Conservation (phyloP, 1,284 basidiomycete genomes). For the Cutaneotrichosporon sp. region DNA sequence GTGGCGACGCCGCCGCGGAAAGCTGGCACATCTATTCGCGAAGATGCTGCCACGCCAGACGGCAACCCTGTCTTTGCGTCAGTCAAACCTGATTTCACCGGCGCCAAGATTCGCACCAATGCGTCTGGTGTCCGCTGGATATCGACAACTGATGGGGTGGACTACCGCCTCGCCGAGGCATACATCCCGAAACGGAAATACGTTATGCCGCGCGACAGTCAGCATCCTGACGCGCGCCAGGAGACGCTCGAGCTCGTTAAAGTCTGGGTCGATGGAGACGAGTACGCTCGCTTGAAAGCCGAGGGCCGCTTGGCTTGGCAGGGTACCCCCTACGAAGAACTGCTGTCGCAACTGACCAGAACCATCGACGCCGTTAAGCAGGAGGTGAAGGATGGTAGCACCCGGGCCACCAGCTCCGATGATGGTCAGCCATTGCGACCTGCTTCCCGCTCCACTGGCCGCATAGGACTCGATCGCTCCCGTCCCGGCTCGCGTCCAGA, state of each 20-base stretch:
- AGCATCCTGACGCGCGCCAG: constrained; percentile 17
- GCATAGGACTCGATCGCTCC: constrained; percentile 1
- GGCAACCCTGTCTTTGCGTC: constrained; percentile 9
- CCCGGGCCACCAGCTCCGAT: neutral
- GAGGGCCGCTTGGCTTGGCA: constrained; percentile 16
- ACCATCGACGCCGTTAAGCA: neutral
- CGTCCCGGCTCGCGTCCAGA: constrained; percentile 4
- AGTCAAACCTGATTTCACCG: neutral
- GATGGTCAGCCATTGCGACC: neutral
- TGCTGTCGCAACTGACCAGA: neutral
- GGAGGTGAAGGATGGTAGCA: neutral
- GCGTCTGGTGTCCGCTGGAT: constrained; percentile 16
- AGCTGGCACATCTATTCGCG: neutral
- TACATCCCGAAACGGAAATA: constrained; percentile 16
- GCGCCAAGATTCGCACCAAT: constrained; percentile 7
- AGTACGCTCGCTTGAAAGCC: constrained; percentile 8
- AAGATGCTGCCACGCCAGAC: constrained; percentile 6
- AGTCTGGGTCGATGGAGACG: constrained; percentile 13
- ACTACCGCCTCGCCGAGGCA: constrained; percentile 12
- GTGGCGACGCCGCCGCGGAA: neutral
- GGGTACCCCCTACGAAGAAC: neutral
- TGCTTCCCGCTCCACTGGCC: neutral
- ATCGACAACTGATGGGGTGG: neutral
- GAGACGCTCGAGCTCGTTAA: constrained; percentile 11
- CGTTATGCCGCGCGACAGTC: constrained; percentile 16